Conservation (phyloP, 148 eudicot genomes). For the Vaccinium vitisidaea region DNA sequence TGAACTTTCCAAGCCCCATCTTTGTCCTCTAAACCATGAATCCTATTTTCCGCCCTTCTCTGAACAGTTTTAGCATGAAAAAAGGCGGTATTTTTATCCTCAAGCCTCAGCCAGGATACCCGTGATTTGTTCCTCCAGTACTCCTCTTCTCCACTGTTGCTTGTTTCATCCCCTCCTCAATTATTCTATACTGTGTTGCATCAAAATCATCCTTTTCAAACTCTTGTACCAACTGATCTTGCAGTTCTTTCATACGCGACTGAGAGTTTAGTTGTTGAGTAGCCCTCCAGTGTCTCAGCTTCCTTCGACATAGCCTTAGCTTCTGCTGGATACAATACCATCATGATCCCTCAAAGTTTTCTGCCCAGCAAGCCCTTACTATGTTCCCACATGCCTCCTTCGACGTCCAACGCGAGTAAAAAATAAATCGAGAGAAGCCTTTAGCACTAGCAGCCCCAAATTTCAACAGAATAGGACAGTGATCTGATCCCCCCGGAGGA, state of each 20-base stretch:
- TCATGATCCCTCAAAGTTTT: too few species aligned
- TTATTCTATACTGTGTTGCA: neutral
- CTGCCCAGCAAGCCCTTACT: neutral
- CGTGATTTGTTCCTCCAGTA: neutral
- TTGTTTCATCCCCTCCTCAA: neutral
- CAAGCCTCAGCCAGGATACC: neutral
- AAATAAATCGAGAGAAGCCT: neutral
- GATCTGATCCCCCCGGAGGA: neutral
- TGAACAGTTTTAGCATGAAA: neutral
- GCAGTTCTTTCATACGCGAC: neutral
- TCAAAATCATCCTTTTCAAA: neutral
- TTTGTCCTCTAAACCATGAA: neutral
- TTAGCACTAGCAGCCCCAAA: rapidly evolving
- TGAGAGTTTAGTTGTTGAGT: neutral
- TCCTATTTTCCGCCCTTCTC: neutral
- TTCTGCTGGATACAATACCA: too few species aligned
- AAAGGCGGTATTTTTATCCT: neutral
- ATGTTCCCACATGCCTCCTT: neutral
- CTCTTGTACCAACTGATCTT: neutral
- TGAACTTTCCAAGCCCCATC: neutral
- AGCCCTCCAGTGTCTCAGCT: too few species aligned
- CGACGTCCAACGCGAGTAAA: neutral
- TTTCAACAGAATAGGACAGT: neutral
- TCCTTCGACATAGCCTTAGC: too few species aligned
- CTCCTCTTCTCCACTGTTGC: neutral